Conservation (phyloP, 345 rosid species). For the Brassica incana region DNA sequence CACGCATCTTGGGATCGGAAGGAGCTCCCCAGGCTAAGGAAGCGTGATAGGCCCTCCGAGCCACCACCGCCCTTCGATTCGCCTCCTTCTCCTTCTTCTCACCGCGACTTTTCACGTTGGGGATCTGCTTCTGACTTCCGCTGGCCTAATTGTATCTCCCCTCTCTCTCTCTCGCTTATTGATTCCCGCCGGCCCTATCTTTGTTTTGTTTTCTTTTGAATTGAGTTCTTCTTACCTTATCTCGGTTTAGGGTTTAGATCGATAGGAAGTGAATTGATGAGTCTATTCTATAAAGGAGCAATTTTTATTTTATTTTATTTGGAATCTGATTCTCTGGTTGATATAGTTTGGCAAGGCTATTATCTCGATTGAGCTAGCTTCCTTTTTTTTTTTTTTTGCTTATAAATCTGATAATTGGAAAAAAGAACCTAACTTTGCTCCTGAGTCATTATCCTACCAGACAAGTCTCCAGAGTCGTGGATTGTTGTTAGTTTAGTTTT, state of each 20-base stretch:
- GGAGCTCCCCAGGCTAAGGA: slow-evolving; percentile 79
- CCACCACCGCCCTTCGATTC: slow-evolving; percentile 44
- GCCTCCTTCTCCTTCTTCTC: slow-evolving; percentile 49
- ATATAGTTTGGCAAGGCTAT: slow-evolving; percentile 1
- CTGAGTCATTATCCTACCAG: background rate
- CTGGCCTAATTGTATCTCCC: slow-evolving; percentile 61
- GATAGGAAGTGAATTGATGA: no score
- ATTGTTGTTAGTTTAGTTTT: background rate
- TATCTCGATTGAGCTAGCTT: background rate
- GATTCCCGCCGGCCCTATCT: slow-evolving; percentile 41
- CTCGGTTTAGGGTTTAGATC: no score
- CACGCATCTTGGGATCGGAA: slow-evolving; percentile 91
- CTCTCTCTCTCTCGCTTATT: slow-evolving; percentile 2
- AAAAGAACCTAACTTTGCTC: background rate
- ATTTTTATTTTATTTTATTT: no score
- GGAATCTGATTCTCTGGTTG: background rate
- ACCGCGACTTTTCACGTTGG: slow-evolving; percentile 60
- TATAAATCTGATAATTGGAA: background rate
- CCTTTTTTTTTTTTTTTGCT: background rate
- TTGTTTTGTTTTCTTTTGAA: slow-evolving; percentile 32
- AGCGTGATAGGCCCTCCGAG: slow-evolving; percentile 71
- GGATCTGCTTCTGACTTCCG: slow-evolving; percentile 68
- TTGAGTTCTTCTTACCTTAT: no score
- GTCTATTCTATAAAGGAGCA: no score
- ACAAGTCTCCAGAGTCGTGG: background rate